Percentiles rank a stretch among this genome's conserved stretches.
These are phyloP conservation scores for Fusarium sp. DNA, from an alignment of 2,329 filamentous ascomycete species.

Conservation along the genomic window DNA sequence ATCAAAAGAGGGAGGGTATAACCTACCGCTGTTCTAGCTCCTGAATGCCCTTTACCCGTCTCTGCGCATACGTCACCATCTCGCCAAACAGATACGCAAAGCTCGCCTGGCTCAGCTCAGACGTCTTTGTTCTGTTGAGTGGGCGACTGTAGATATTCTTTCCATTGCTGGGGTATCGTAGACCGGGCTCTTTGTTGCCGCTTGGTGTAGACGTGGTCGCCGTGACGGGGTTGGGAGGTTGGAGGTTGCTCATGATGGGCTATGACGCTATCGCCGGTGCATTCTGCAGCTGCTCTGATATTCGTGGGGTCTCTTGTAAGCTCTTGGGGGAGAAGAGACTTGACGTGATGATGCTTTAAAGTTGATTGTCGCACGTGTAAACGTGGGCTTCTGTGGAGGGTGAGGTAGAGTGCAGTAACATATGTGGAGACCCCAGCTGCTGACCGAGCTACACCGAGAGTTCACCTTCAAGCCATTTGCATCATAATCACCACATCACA, in stretches of 20 bases:
- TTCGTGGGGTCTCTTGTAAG: rapidly evolving
- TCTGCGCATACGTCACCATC: conserved; percentile 96
- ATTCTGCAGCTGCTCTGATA: conserved; percentile 22
- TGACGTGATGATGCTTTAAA: not conserved
- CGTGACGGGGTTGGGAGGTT: conserved; percentile 53
- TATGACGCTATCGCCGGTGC: conserved; percentile 25
- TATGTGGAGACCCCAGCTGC: conserved; percentile 39
- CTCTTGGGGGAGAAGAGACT: not conserved
- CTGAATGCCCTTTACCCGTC: conserved; percentile 88
- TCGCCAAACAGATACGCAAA: conserved; percentile 97
- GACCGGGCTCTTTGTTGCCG: conserved; percentile 64
- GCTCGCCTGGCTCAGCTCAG: conserved; percentile 90
- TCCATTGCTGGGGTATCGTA: conserved; percentile 90
- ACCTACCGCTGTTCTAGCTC: conserved; percentile 89
- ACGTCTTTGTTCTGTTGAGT: conserved; percentile 86
- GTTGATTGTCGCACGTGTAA: conserved; percentile 33
- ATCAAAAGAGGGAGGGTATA: not conserved
- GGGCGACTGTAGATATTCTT: conserved; percentile 99
- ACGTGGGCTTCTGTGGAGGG: conserved; percentile 29
- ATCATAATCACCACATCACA: not conserved
- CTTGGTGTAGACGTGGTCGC: conserved; percentile 51
- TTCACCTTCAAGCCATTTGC: conserved; percentile 18
- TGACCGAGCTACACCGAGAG: conserved; percentile 41
- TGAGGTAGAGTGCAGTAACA: conserved; percentile 18
- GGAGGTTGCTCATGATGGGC: conserved; percentile 62